Evolutionary conservation across 129 eudicot genomes (phyloP), one percentile per base, ranked within the genome.

Genomic region (Lactuca saligna): DNA sequence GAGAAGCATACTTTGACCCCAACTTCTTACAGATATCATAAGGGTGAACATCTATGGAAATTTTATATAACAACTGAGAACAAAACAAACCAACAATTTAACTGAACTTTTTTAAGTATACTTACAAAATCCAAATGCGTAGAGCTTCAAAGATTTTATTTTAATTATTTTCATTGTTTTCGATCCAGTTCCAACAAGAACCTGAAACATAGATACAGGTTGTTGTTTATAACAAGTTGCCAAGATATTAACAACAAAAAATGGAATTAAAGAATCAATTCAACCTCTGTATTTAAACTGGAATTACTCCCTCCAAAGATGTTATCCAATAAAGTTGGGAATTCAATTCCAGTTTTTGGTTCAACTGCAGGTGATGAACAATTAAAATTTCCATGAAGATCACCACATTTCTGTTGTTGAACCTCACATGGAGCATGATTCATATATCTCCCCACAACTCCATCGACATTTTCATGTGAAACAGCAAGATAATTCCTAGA

Each of bases 101-200:
- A 54, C 15, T 70, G 44, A 51, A 51, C 59, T 15, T 54, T 39
- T 46, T 11, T 3, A 16, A 16, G 72, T 66, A 68, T 72, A 78
- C 99, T 93, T 80, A 93, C 99, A 93, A 60, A 93, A 87, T 46
- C 92, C 99, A 80, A 82, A 93, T 38, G 99, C 99, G 76, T 93
- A 93, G 71, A 93, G 76, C 81, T 86, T 89, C 63, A 93, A 79
- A 57, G 99, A 81, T 78, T 89, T 93, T 51, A 93, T 81, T 83
- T 86, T 85, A 37, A 93, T 78, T 51, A 93, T 83, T 65, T 79
- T 89, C 92, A 89, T 85, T 6, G 80, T 83, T 82, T 84, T 87
- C 8, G 97, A 87, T 70, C 99, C 99, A 80, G 99, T 94, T 81
- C 95, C 99, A 78, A 94, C 99, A 72, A 94, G 99, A 62, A 94